A percentile compares a stretch with the other conserved stretches of the same genome.
phyloP scores from a whole-genome alignment of 108 stramenopile species.

The Asterionellopsis glacialis region DNA sequence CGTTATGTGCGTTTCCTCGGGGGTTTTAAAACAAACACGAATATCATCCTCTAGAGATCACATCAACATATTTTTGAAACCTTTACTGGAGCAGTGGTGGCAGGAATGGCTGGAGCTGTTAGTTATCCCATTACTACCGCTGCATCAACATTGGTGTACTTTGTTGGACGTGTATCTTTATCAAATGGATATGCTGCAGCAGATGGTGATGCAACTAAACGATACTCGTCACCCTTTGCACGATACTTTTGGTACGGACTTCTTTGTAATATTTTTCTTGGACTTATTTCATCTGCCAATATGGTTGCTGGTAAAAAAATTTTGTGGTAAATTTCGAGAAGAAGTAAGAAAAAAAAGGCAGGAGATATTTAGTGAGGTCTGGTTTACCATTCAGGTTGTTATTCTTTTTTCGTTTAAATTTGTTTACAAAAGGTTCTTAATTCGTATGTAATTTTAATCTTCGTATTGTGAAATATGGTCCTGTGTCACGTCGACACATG shows the following conservation, averaged over 20 bases:
- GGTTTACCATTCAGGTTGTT: too few relatives aligned
- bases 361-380: too few relatives aligned
- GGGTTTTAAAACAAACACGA: too few relatives aligned
- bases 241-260: background rate
- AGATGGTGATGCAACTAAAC: conserved; percentile 11
- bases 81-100: conserved; percentile 22
- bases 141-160: conserved; percentile 2
- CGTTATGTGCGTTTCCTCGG: too few relatives aligned
- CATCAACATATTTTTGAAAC: conserved; percentile 69
- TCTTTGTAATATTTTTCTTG: background rate
- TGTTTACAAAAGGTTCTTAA: too few relatives aligned
- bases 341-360: too few relatives aligned
- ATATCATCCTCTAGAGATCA: conserved; percentile 46
- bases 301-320: background rate
- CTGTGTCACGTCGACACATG: too few relatives aligned
- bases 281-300: background rate
- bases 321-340: background rate
- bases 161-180: conserved; percentile 9
- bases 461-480: too few relatives aligned
- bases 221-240: conserved; percentile 3
- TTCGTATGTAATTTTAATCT: too few relatives aligned
- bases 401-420: too few relatives aligned
- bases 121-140: conserved; percentile 11
- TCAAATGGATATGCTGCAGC: conserved; percentile 5
- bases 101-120: conserved; percentile 18